Base-by-base conservation (phyloP, 2,329 filamentous ascomycete genomes). In the Xylariaceae sp. region DNA sequence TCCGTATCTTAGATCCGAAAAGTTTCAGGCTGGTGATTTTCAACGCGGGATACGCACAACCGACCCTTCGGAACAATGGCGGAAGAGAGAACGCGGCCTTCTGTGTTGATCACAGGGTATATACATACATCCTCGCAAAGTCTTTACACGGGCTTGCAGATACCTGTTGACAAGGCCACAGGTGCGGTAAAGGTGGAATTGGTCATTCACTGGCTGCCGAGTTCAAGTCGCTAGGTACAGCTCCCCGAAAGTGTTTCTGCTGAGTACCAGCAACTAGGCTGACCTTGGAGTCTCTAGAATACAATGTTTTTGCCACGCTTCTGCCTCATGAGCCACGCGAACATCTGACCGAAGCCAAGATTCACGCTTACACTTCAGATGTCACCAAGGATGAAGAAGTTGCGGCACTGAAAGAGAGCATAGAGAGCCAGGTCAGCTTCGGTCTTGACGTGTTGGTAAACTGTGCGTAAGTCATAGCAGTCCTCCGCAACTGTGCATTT, bases 131-230 rank as follows among this genome's bases (percentile, higher is more conserved):
- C n/a, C n/a, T n/a, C n/a, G n/a, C n/a, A n/a, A n/a, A n/a, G n/a
- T n/a, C n/a, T n/a, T n/a, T n/a, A n/a, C n/a, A n/a, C n/a, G n/a
- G n/a, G n/a, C n/a, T n/a, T n/a, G n/a, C n/a, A n/a, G n/a, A n/a
- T n/a, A n/a, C n/a, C n/a, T n/a, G n/a, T 41, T 27, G n/a, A 11
- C 9, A 14, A 41, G n/a, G 17, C 15, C 42, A 4, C 32, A 57
- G 57, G 6, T 57, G 53, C 19, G 57, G 57, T 3, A 11, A 52
- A 17, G 57, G 57, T 1, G 57, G 57, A 1, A 59, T 59, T 19
- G 57, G 57, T 2, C 51, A 59, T 15, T 55, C 57, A 5, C 27
- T 59, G 3, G 57, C 53, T 3, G 27, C 3, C 11, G 52, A 59
- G 30, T 59, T 53, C 42, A 30, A 36, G 11, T 42, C 22, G 1